Evolutionary conservation across 257 asterid species (phyloP), one percentile per base, ranked within the genome.

Genomic region (Perilla frutescens): DNA sequence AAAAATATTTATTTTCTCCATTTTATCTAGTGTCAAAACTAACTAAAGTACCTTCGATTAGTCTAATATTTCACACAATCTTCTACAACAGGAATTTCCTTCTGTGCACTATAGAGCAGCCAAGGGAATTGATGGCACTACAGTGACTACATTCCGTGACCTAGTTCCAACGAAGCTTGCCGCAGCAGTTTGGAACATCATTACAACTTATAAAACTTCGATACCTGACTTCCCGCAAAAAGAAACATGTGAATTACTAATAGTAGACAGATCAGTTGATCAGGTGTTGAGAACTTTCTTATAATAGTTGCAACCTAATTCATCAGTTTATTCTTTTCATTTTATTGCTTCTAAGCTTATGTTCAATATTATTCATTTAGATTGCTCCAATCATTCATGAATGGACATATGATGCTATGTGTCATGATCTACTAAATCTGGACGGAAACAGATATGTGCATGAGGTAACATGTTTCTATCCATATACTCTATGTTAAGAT

Each of bases 361-460:
- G 5, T 13, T 64, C 34, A 51, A n/a, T 51, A 70, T 85, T 8
- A 13, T 76, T 75, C 48, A 0, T 74, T 61, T 76, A 93, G 98
- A 80, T 93, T 73, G 96, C 98, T 85, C 98, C 97, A 41, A 84
- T 93, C 75, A 93, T 93, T 74, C 98, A 93, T 79, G 98, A 93
- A 77, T 93, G 98, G 98, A 91, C 97, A 31, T 93, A 93, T 82
- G 98, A 93, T 84, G 96, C 96, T 60, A 87, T 92, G 97, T 87
- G 95, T 56, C 97, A 93, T 83, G 98, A 93, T 84, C 88, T 91
- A 71, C 96, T 93, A 71, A 90, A 85, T 62, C 80, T 93, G 91
- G 92, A 89, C 4, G 98, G 98, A 68, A 93, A 87, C 76, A 93
- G 85, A 85, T 91, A 91, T 74, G 81, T 76, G 53, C 83, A 86